Evolutionary conservation across 2,329 filamentous ascomycete species (phyloP), one percentile per base, ranked within the genome.

Genomic region (Colletotrichum lentis): DNA sequence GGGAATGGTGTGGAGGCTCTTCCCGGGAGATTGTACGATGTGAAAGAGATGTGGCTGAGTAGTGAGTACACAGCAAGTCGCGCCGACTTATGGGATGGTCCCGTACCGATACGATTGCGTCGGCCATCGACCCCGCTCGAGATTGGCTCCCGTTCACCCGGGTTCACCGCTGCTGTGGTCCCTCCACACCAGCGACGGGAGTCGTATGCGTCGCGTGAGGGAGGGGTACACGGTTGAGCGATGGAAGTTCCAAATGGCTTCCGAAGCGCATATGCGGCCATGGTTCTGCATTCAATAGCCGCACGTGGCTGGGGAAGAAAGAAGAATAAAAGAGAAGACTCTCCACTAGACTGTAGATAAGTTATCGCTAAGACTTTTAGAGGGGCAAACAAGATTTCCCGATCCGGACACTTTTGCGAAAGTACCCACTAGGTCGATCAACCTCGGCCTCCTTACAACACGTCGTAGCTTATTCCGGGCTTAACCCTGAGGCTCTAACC

Each of bases 321-420:
- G 10, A 31, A 22, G 56, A n/a, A n/a, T n/a, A 56, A 24, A 12
- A 20, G 8, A 64, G 60, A 52, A 46, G 27, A 44, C 14, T 44
- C 5, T 16, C 43, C 24, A 50, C 35, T 52, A 55, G 56, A 55
- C 16, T 41, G 12, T n/a, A 35, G 16, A 35, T 35, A 61, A 49
- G 58, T 62, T 44, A 39, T 59, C 55, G 65, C 49, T 44, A 49
- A 24, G 49, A 56, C n/a, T 16, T 31, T 37, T 10, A 66, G 44
- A 65, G 62, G 62, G 50, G 44, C 61, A 56, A 37, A 55, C 56
- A 56, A 22, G 41, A 49, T 27, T 49, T 37, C 65, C 66, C 44
- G 31, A 69, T 61, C 35, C 18, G 66, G 62, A 66, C 62, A 65
- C 62, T 41, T 49, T 69, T 69, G 66, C 66, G 66, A 69, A 50